A percentile compares a stretch with the other conserved stretches of the same genome.
Evolutionary conservation across 768 basidiomycete genomes (phyloP).

Genomic region (Phylloporus sp.): DNA sequence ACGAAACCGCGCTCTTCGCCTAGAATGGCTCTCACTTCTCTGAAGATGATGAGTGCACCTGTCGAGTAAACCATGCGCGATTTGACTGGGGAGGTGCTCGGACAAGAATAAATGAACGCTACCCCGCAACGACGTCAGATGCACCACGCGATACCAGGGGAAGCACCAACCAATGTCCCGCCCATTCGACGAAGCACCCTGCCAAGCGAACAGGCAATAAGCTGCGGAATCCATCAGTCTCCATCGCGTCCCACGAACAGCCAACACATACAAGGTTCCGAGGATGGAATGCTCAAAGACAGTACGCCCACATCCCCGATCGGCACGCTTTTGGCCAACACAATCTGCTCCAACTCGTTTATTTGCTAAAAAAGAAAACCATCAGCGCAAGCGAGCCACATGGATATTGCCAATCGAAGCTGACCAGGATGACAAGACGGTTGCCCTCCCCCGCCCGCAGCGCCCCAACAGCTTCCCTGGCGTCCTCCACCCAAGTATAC

Average conservation of each 20-base stretch:
- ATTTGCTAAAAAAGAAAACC: slow-evolving; percentile 48
- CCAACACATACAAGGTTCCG: slow-evolving; percentile 49
- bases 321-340: slow-evolving; percentile 42
- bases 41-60: slow-evolving; percentile 53
- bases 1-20: slow-evolving; percentile 38
- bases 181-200: slow-evolving; percentile 39
- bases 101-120: slow-evolving; percentile 95
- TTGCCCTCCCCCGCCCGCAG: slow-evolving; percentile 48
- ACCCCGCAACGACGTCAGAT: slow-evolving; percentile 4
- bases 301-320: slow-evolving; percentile 44
- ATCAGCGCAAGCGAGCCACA: not conserved
- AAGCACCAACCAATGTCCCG: slow-evolving; percentile 57
- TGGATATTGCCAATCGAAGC: slow-evolving; percentile 16
- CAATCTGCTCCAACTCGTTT: slow-evolving; percentile 58
- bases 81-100: slow-evolving; percentile 74
- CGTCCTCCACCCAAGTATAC: slow-evolving; percentile 63
- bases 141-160: not conserved
- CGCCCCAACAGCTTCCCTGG: slow-evolving; percentile 58
- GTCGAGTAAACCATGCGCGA: slow-evolving; percentile 88
- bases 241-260: not conserved
- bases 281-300: slow-evolving; percentile 45
- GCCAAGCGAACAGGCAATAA: slow-evolving; percentile 69
- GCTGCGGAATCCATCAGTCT: slow-evolving; percentile 23
- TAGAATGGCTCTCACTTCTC: slow-evolving; percentile 51
- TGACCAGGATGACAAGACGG: slow-evolving; percentile 63